Percentiles rank a stretch among this genome's conserved stretches.
Conservation (phyloP, 306 rosid species). For the Quercus cerris region DNA sequence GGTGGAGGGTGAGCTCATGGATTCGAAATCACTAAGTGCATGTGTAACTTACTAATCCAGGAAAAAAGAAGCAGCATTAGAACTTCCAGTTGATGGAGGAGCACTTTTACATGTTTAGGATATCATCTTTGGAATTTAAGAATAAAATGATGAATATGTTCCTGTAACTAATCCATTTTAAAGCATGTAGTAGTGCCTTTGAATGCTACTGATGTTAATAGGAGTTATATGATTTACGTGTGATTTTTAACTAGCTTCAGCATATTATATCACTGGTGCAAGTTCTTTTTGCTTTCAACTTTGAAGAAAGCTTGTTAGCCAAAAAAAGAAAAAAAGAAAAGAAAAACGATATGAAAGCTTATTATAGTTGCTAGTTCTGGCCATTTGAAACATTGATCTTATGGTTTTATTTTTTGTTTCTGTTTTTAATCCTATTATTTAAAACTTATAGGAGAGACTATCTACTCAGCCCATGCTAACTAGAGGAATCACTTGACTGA, state of each 20-base stretch:
- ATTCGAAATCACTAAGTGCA: too few species aligned
- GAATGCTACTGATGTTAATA: background rate
- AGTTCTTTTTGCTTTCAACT: background rate
- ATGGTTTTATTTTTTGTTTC: background rate
- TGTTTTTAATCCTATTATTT: background rate
- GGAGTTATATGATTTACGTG: background rate
- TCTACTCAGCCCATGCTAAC: background rate
- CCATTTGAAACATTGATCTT: background rate
- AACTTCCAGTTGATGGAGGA: too few species aligned
- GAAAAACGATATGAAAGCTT: background rate
- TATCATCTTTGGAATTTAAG: too few species aligned
- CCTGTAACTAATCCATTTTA: too few species aligned
- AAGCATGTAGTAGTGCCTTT: background rate
- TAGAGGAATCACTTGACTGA: background rate
- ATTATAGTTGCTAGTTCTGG: background rate
- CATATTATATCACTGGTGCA: background rate
- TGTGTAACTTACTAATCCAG: too few species aligned
- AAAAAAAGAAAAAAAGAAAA: too few species aligned
- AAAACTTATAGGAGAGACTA: background rate
- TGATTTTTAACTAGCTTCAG: background rate
- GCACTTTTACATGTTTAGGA: too few species aligned
- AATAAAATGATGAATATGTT: too few species aligned
- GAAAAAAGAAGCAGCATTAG: too few species aligned
- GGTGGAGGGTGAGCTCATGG: too few species aligned
- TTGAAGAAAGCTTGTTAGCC: too few species aligned